Conservation (phyloP, 75 land plant species). For the Picea sitchensis region DNA sequence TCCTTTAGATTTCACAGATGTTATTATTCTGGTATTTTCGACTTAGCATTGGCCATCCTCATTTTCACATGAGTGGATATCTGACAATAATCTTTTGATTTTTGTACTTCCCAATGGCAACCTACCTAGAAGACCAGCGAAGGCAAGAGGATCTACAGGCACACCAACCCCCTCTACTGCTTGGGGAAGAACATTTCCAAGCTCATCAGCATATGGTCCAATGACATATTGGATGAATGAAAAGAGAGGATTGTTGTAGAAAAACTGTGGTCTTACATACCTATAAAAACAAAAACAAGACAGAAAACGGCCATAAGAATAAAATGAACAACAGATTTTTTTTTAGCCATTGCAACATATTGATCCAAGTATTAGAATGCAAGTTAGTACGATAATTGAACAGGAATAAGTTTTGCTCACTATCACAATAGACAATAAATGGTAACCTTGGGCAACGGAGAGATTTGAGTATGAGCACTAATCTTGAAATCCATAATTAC, state of each 20-base stretch:
- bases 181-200: slow-evolving; percentile 93
- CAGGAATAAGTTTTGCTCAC: background rate
- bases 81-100: no score
- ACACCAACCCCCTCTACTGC: slow-evolving; percentile 97
- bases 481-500: background rate
- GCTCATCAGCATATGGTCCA: slow-evolving; percentile 95
- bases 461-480: background rate
- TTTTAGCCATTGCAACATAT: background rate
- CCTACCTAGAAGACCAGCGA: slow-evolving; percentile 95
- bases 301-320: background rate
- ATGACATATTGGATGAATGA: slow-evolving; percentile 86
- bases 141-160: slow-evolving; percentile 96
- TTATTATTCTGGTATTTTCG: no score
- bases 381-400: background rate
- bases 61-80: no score
- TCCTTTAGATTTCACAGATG: no score
- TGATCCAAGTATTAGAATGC: background rate
- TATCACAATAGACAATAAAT: no score
- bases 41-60: no score
- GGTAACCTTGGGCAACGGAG: no score
- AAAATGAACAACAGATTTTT: background rate
- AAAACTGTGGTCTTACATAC: slow-evolving; percentile 95
- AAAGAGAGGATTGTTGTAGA: slow-evolving; percentile 88
- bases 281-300: slow-evolving; percentile 38
- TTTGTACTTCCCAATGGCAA: background rate